These are phyloP conservation scores for Puccinia hordei DNA, from an alignment of 1,284 basidiomycete species.

Conservation along the genomic window DNA sequence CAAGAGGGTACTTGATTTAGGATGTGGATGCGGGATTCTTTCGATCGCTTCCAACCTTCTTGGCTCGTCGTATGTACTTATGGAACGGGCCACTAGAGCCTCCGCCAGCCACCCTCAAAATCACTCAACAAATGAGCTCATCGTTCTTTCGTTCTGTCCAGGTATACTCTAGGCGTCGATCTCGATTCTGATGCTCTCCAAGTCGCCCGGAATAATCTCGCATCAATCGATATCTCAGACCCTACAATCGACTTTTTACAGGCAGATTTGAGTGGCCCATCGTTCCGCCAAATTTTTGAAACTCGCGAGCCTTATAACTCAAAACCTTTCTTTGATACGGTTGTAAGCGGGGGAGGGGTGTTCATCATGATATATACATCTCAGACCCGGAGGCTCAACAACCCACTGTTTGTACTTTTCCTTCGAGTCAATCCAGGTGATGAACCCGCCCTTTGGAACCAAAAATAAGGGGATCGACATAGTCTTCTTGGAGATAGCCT, in stretches of 20 bases:
- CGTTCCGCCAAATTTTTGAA: not conserved
- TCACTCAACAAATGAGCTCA: too few relatives aligned
- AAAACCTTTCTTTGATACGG: constrained; percentile 31
- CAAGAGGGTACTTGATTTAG: constrained; percentile 34
- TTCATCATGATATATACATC: too few relatives aligned
- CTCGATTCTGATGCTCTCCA: not conserved
- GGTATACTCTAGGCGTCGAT: constrained; percentile 20
- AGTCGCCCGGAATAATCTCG: not conserved
- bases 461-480: constrained; percentile 49
- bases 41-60: constrained; percentile 11
- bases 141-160: not conserved
- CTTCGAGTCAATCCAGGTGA: constrained; percentile 10
- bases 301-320: not conserved
- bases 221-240: not conserved
- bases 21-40: constrained; percentile 38
- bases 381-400: not conserved
- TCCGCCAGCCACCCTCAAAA: not conserved
- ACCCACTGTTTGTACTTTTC: not conserved
- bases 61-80: constrained; percentile 22
- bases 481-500: constrained; percentile 39
- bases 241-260: constrained; percentile 6
- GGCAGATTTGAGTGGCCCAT: not conserved
- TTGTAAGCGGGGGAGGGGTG: not conserved
- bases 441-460: constrained; percentile 49
- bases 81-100: not conserved